phyloP scores from a whole-genome alignment of 768 basidiomycete genomes.

The Collybia sp. region DNA sequence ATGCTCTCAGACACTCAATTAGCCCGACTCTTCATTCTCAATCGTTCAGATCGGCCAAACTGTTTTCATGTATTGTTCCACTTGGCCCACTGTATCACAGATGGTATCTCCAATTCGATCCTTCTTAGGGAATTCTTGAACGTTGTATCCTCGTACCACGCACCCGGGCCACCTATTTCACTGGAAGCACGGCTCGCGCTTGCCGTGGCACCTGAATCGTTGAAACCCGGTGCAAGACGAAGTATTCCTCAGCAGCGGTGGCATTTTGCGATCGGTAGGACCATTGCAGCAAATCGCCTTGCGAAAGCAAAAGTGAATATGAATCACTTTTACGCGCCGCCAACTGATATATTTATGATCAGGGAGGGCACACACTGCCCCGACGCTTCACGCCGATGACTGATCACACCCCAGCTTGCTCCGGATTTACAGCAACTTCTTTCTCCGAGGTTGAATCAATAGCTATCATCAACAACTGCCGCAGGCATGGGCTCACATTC shows the following conservation, averaged over 20 bases:
- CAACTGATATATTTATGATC: background rate
- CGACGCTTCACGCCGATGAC: constrained; percentile 32
- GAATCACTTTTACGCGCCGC: background rate
- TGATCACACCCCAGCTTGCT: constrained; percentile 27
- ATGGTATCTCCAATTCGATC: constrained; percentile 38
- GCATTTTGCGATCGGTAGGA: constrained; percentile 35
- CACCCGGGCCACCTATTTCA: constrained; percentile 9
- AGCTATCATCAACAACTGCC: constrained; percentile 33
- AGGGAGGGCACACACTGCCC: constrained; percentile 60
- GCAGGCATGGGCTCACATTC: constrained; percentile 38
- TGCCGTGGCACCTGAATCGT: constrained; percentile 30
- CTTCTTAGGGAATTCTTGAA: constrained; percentile 42
- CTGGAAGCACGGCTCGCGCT: constrained; percentile 36
- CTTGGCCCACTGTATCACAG: constrained; percentile 45
- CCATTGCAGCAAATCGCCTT: constrained; percentile 28
- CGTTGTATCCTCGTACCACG: constrained; percentile 21
- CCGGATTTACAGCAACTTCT: constrained; percentile 14
- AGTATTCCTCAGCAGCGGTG: constrained; percentile 36
- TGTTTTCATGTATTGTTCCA: constrained; percentile 37
- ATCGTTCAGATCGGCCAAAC: constrained; percentile 28
- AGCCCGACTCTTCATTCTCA: constrained; percentile 36
- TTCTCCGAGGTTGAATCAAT: constrained; percentile 25
- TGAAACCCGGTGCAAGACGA: constrained; percentile 26
- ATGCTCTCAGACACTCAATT: constrained; percentile 37
- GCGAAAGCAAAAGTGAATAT: constrained; percentile 29